Base-by-base conservation (phyloP, 495 filamentous ascomycete genomes). In the Xylaria venustula region DNA sequence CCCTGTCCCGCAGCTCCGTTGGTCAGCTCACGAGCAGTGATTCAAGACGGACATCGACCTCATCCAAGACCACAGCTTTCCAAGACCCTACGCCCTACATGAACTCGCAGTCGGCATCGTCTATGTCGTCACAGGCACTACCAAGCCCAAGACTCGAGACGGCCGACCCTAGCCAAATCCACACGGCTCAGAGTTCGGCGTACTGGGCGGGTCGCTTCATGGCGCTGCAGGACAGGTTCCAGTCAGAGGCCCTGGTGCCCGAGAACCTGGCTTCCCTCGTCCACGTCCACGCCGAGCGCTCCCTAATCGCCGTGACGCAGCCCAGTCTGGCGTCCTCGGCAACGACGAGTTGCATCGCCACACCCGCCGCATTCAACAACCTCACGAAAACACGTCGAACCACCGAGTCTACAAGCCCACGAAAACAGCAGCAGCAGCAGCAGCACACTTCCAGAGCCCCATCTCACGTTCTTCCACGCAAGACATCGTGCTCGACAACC, bases 171-270 rank as follows among this genome's bases (percentile, higher is more conserved):
- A 64, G 62, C 3, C 48, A 64, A 3, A 56, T 79, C 5, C 52
- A 64, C 15, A 65, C 55, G 0, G 74, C 73, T 2, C 73, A 74
- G 67, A 49, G 68, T 1, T 60, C 71, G 0, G 23, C 63, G 7
- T 86, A 82, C 67, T 87, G 85, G 85, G 66, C 79, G 0, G 85
- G 85, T 14, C 82, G 85, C 7, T 83, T 85, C 63, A 65, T 75
- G 25, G 71, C 81, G 1, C 68, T 86, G n/a, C 75, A 77, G 30
- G 83, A 86, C 69, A 72, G 72, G 0, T 78, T 83, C 64, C 77
- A 77, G 41, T 78, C 71, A 65, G 79, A 83, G 56, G 68, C 77
- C 12, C 72, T 82, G 1, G 26, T 28, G 7, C 58, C 60, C 0
- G 48, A 54, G 23, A 76, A 72, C 20, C 57, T 81, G 14, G 9